Evolutionary conservation across 2,329 filamentous ascomycete genomes (phyloP), one percentile per base, ranked within the genome.

Genomic region (Diaporthe sp.): DNA sequence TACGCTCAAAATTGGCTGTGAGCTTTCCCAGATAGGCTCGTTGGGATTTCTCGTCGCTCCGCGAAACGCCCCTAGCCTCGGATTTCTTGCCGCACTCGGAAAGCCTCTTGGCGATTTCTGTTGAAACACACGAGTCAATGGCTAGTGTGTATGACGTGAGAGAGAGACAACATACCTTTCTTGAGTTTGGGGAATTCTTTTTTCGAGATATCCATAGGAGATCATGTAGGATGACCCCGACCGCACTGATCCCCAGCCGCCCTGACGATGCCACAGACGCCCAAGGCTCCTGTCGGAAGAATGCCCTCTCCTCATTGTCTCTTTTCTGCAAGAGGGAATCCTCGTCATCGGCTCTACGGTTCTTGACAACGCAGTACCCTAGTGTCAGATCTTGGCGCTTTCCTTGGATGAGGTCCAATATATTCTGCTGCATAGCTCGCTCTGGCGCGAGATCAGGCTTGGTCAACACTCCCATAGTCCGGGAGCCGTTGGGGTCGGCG

Each of bases 361-460:
- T 89, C 70, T 85, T 84, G 65, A 90, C 85, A 0, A 89, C 78
- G 25, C 82, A 88, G 70, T 88, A 89, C 0, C 88, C 87, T 0
- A 90, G 82, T 1, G 82, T 82, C 0, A 89, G 79, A 1, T 84
- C 78, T 1, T 82, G 81, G 3, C 83, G 81, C 19, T 84, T 85
- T 0, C 86, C 86, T 0, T 70, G 59, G 0, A 88, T 81, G 0
- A 88, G 83, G 5, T 88, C 82, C 4, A 85, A 79, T 1, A 86
- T 80, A 1, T 82, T 82, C 0, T 81, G 78, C 35, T 85, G 81
- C 0, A 81, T 85, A 0, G 81, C 81, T 0, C 78, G 73, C 63
- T 89, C 87, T 0, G 79, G 79, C 0, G 87, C 86, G 0, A 92
- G 81, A 73, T 93, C 91, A 0, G 90, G 88, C 76, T 92, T 93